Base-by-base conservation (phyloP, 495 filamentous ascomycete species). In the Podospora tetraspora region DNA sequence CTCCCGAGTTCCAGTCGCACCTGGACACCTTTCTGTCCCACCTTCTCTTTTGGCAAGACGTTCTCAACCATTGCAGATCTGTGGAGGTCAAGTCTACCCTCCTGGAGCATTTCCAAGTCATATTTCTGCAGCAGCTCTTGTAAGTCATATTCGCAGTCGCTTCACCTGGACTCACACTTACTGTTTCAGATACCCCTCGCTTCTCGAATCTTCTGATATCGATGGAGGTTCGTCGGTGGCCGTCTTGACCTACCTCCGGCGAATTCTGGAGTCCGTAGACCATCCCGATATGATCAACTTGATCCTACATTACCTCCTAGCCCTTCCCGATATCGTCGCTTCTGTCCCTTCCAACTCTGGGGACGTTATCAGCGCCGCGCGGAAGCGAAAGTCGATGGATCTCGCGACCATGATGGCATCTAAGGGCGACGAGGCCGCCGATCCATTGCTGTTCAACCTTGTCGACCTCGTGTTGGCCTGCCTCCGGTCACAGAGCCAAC, bases 201-300 rank as follows among this genome's bases (percentile, higher is more conserved):
- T 99, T 23, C 83, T 99, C 11, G 93, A 99, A 77, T 98, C 96
- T 6, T 97, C 95, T 0, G 95, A 99, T 80, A 87, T 93, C 32
- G 93, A 97, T 79, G 96, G 95, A 34, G 96, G 96, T 43, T 98
- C 96, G 2, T 95, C 94, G 6, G 93, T 97, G 7, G 94, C 95
- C 3, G 96, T 98, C 23, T 80, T 99, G 66, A 98, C 93, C 2
- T 98, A 99, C 78, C 84, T 98, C 27, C 90, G 90, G 65, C 90
- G 92, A 65, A 93, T 98, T 65, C 84, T 99, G 5, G 93, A 97
- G 71, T 90, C 90, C 0, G 83, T 99, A 7, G 91, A 97, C 52
- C 91, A 97, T 76, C 90, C 93, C 7, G 93, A 97, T 71, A 88
- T 99, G 74, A 90, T 97, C 61, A 90, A 96, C 71, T 86, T 97